A percentile compares a stretch with the other conserved stretches of the same genome.
These are phyloP conservation scores for Tetrahymena elliotti DNA, from an alignment of 73 alveolate genomes.

Conservation along the genomic window DNA sequence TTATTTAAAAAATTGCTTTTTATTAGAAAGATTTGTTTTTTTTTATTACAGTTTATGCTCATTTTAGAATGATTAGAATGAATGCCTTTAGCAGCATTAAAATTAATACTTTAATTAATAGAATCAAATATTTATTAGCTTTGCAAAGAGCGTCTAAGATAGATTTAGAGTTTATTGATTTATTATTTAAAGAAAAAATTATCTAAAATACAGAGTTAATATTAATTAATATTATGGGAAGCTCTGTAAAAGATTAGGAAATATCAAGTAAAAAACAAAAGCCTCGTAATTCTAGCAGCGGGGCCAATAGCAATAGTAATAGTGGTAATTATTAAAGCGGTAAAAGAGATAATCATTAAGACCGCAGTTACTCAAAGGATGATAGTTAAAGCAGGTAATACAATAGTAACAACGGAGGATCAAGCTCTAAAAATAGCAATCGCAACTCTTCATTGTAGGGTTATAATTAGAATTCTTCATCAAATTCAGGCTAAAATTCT, in stretches of 20 bases:
- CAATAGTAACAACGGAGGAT: background rate
- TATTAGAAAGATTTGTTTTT: background rate
- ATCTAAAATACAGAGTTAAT: background rate
- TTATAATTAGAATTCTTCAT: background rate
- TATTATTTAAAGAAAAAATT: background rate
- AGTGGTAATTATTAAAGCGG: background rate
- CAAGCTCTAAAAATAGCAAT: background rate
- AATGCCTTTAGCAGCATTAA: background rate
- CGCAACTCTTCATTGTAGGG: background rate
- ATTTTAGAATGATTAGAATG: background rate
- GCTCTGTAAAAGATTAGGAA: background rate
- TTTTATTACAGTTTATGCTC: too few relatives aligned
- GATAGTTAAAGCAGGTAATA: background rate
- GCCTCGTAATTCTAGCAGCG: background rate
- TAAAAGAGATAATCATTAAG: background rate
- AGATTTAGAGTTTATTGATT: background rate
- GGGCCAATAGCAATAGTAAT: background rate
- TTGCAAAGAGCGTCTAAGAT: background rate
- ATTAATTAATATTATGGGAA: background rate
- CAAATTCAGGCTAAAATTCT: background rate
- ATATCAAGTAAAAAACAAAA: background rate
- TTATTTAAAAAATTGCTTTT: background rate
- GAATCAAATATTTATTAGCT: background rate
- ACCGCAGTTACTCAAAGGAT: background rate
- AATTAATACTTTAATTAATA: background rate